Evolutionary conservation across 2,329 filamentous ascomycete species (phyloP).

Genomic region (Colletotrichum plurivorum): DNA sequence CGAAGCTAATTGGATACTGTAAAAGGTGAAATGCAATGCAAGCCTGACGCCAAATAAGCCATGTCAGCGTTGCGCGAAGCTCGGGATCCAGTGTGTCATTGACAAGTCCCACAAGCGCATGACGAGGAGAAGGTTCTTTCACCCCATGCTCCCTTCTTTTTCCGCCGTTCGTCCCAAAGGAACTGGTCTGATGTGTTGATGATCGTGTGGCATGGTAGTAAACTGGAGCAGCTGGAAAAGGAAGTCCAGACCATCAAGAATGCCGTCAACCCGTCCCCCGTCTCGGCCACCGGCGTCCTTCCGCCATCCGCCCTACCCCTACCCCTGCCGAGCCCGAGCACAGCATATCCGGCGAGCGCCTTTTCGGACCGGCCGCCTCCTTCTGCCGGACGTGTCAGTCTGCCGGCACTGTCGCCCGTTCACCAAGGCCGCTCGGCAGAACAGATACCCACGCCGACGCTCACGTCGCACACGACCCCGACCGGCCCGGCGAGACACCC

Average conservation of each 20-base stretch:
- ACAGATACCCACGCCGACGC: conserved; percentile 45
- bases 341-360: conserved; percentile 42
- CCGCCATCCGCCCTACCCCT: conserved; percentile 36
- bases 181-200: conserved; percentile 24
- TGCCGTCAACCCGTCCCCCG: conserved; percentile 53
- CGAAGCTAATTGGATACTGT: conserved; percentile 10
- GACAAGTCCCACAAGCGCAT: conserved; percentile 63
- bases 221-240: conserved; percentile 59
- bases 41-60: conserved; percentile 55
- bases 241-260: conserved; percentile 42
- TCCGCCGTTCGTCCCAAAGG: background rate
- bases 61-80: conserved; percentile 61
- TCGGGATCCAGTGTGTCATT: conserved; percentile 59
- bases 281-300: conserved; percentile 19
- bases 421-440: conserved; percentile 20
- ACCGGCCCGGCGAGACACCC: conserved; percentile 46
- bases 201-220: conserved; percentile 52
- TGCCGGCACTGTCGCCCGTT: conserved; percentile 35
- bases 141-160: background rate
- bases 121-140: conserved; percentile 58
- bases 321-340: conserved; percentile 48
- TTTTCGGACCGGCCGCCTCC: conserved; percentile 42
- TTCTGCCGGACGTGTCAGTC: conserved; percentile 33
- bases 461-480: conserved; percentile 47
- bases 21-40: conserved; percentile 61